Base-by-base conservation (phyloP, 305 asterid genomes). In the Nicotiana rustica region DNA sequence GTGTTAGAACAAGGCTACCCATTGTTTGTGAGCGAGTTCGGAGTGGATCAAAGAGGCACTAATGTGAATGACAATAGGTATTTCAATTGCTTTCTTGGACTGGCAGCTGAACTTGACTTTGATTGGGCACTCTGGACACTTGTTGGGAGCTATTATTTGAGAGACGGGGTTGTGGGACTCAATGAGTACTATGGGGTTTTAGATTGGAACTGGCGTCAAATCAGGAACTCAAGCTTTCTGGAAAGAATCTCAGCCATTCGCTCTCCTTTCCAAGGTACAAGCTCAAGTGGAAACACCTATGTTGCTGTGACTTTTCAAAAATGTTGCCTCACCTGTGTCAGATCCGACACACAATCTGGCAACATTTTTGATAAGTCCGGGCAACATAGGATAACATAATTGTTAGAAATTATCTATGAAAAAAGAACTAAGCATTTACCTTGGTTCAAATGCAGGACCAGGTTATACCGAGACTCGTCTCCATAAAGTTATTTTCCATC, bases 81-180 rank as follows among this genome's bases (percentile, higher is more conserved):
- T 85, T 84, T 96, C 85, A 92, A 93, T 70, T 96, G 98, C 81
- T 92, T 96, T 83, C 83, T 92, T 93, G 99, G 96, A 7, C 90
- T 94, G 93, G 98, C 99, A 21, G 98, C 99, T 78, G 96, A 92
- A 67, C 79, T 79, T 55, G 99, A 96, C 79, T 61, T 93, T 56
- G 98, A 95, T 33, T 95, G 97, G 98, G 98, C 98, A 21, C 44
- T 92, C 64, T 95, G 99, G 99, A 89, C 96, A 67, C 95, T 95
- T 10, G 89, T 84, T 7, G 98, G 98, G 25, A 96, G 98, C 83
- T 93, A 96, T 61, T 96, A 95, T 64, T 47, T 89, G 36, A 87
- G 98, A 83, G 88, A 92, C 83, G 97, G 98, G 41, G 88, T 88
- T 0, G 85, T 85, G 79, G 98, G 97, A 29, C 9, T 75, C 21